A percentile compares a stretch with the other conserved stretches of the same genome.
phyloP scores from a whole-genome alignment of 495 filamentous ascomycete genomes.

The Penicillium macrosclerotiorum region DNA sequence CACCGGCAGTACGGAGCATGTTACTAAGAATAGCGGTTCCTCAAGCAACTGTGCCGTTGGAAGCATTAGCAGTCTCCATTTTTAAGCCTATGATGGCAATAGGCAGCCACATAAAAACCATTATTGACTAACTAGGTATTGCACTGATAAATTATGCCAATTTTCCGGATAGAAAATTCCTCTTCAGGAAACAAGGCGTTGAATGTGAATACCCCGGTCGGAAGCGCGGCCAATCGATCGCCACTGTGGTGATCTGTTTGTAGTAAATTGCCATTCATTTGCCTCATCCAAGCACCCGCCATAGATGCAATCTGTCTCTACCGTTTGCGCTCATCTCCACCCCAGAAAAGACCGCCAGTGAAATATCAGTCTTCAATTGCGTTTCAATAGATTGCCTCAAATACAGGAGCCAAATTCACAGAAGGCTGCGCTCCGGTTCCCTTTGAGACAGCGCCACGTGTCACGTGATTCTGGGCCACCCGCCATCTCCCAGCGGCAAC shows the following conservation, averaged over 20 bases:
- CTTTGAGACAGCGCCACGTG: conserved; percentile 26
- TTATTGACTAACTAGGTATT: neutral
- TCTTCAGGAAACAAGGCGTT: neutral
- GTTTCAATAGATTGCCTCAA: neutral
- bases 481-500: conserved; percentile 32
- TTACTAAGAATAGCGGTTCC: conserved; percentile 19
- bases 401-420: neutral
- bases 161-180: too few species aligned
- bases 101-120: conserved; percentile 11
- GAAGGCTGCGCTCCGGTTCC: neutral
- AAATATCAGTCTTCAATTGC: neutral
- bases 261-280: conserved; percentile 10
- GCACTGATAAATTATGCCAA: too few species aligned
- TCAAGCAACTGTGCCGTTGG: conserved; percentile 8
- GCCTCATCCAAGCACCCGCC: neutral
- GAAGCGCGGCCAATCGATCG: neutral
- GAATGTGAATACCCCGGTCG: neutral
- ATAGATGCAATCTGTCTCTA: neutral
- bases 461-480: conserved; percentile 23
- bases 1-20: conserved; percentile 11
- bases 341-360: neutral
- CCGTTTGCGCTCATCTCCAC: too few species aligned
- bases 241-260: conserved; percentile 9
- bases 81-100: neutral
- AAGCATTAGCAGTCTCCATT: neutral